Conservation (phyloP, 192 early-diverging fungal species). For the Entrophospora sp. region DNA sequence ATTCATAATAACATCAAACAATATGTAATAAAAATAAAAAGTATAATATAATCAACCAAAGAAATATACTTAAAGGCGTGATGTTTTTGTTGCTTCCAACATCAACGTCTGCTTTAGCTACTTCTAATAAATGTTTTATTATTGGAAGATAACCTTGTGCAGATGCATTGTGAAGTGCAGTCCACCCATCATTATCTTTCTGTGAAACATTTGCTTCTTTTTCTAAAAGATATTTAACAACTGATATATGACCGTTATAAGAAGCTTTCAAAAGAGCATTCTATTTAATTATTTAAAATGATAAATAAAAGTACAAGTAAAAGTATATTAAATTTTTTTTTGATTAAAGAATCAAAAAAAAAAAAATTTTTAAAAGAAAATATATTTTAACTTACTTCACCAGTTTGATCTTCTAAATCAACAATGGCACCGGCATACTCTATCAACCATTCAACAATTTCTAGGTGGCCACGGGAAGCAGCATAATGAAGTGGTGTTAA, state of each 20-base stretch:
- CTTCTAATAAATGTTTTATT: conserved; percentile 50
- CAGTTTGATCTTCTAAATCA: conserved; percentile 54
- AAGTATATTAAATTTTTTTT: too few species aligned
- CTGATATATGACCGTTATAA: conserved; percentile 49
- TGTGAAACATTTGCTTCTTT: conserved; percentile 54
- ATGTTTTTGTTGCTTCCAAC: conserved; percentile 52
- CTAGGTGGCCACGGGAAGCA: conserved; percentile 47
- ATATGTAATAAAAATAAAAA: too few species aligned
- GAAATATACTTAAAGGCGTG: conserved; percentile 58
- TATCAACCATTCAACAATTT: conserved; percentile 45
- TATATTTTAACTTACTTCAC: conserved; percentile 41
- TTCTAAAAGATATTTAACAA: conserved; percentile 51
- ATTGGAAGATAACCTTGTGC: conserved; percentile 50
- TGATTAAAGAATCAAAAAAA: too few species aligned
- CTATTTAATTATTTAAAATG: conserved; percentile 26
- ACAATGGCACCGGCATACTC: conserved; percentile 50
- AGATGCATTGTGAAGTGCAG: conserved; percentile 72
- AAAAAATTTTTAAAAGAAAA: background rate
- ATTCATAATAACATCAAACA: background rate
- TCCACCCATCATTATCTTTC: conserved; percentile 70
- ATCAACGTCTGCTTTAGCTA: conserved; percentile 48
- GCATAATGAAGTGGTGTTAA: conserved; percentile 55
- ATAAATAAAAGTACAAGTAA: too few species aligned
- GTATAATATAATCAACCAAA: too few species aligned
- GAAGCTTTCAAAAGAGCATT: conserved; percentile 68